Percentiles rank a stretch among this genome's conserved stretches.
These are phyloP conservation scores for Platismatia glauca DNA, from an alignment of 495 filamentous ascomycete species.

Conservation along the genomic window DNA sequence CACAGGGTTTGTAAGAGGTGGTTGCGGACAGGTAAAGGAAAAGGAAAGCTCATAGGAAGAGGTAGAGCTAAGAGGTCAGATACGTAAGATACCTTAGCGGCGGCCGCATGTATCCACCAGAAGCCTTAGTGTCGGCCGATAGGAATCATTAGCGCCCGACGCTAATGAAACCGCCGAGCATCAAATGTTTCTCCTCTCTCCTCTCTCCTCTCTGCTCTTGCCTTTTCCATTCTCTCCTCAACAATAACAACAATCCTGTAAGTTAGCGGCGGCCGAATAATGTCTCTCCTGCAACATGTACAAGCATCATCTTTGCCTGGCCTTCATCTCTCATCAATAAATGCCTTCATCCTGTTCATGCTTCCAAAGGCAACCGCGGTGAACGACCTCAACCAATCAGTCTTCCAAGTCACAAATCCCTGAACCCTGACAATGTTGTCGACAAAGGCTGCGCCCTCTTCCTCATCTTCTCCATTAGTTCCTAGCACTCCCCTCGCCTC, in stretches of 20 bases:
- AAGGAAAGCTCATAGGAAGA: background rate
- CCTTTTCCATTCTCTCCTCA: background rate
- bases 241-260: background rate
- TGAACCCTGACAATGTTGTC: background rate
- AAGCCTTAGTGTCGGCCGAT: background rate
- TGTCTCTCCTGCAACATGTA: too few species aligned
- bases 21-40: background rate
- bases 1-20: too few species aligned
- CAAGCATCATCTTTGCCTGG: background rate
- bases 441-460: background rate
- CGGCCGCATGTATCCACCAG: too few species aligned
- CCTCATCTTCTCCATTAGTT: background rate
- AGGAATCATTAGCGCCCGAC: background rate
- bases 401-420: background rate
- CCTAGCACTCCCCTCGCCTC: background rate
- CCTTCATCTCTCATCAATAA: background rate
- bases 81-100: background rate
- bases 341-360: background rate
- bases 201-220: background rate
- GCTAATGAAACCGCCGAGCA: background rate
- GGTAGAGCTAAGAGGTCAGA: too few species aligned
- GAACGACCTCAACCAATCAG: background rate
- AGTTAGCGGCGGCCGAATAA: background rate
- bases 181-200: background rate
- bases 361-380: background rate